phyloP scores from a whole-genome alignment of 148 eudicot species.

The Camellia granthamiana region DNA sequence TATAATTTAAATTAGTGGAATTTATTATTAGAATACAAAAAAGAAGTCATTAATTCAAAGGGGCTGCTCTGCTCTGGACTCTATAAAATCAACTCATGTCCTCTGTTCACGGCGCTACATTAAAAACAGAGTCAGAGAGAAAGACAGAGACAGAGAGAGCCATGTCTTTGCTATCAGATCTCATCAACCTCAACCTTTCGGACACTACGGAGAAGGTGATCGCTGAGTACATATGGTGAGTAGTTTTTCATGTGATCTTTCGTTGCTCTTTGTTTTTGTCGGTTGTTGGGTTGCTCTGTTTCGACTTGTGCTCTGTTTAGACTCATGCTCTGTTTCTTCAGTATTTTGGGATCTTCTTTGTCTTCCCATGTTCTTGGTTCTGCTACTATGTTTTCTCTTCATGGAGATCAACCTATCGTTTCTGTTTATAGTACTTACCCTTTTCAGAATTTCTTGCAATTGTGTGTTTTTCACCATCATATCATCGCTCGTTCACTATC shows the following conservation, averaged over 20 bases:
- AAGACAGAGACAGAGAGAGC: neutral
- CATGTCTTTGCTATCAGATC: conserved; percentile 42
- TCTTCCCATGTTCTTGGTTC: neutral
- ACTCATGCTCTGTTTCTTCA: neutral
- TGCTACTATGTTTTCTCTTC: neutral
- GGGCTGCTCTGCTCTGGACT: too few relatives aligned
- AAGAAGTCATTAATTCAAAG: too few relatives aligned
- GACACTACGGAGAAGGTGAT: conserved; percentile 47
- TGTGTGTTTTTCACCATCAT: neutral
- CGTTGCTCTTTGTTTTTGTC: neutral
- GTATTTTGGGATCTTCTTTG: neutral
- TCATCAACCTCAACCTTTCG: conserved; percentile 49
- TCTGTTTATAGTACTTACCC: neutral
- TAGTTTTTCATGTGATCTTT: neutral
- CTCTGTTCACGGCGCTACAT: conserved; percentile 1
- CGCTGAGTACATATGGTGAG: conserved; percentile 57
- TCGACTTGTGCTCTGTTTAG: neutral
- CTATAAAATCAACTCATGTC: neutral
- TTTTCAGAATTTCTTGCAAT: neutral
- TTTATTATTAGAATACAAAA: too few relatives aligned
- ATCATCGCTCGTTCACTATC: neutral
- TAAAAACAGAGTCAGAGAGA: neutral
- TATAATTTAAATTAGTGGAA: too few relatives aligned
- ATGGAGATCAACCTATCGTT: neutral
- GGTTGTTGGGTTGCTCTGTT: neutral